phyloP scores from a whole-genome alignment of 768 basidiomycete genomes.

The Hirschioporus abietinus region DNA sequence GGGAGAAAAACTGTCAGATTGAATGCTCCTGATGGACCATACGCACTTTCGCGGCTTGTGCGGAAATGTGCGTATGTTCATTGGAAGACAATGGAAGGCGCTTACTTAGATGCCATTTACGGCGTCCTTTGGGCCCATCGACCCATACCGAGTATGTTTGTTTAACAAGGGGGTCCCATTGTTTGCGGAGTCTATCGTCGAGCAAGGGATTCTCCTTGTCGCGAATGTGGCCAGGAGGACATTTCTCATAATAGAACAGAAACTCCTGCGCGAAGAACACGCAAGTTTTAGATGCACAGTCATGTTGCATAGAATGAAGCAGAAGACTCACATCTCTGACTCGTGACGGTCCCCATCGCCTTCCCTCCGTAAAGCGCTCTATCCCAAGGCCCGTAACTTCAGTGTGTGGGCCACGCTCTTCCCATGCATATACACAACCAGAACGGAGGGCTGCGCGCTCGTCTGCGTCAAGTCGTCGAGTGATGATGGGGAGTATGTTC shows the following conservation, averaged over 20 bases:
- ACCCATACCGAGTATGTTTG: slow-evolving; percentile 84
- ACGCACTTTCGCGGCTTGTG: background rate
- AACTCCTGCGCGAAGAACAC: slow-evolving; percentile 52
- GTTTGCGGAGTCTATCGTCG: slow-evolving; percentile 36
- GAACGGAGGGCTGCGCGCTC: slow-evolving; percentile 62
- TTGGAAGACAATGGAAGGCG: slow-evolving; percentile 23
- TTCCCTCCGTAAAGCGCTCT: slow-evolving; percentile 81
- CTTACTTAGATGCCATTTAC: slow-evolving; percentile 81
- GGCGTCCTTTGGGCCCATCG: slow-evolving; percentile 52
- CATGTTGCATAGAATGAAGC: slow-evolving; percentile 7
- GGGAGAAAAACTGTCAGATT: slow-evolving; percentile 3
- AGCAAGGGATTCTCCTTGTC: slow-evolving; percentile 21
- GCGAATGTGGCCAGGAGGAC: slow-evolving; percentile 6
- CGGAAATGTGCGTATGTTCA: slow-evolving; percentile 9
- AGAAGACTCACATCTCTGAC: slow-evolving; percentile 63
- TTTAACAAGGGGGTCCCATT: slow-evolving; percentile 68
- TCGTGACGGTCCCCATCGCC: slow-evolving; percentile 77
- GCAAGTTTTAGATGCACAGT: slow-evolving; percentile 6
- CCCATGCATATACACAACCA: slow-evolving; percentile 55
- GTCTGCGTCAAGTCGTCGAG: slow-evolving; percentile 70
- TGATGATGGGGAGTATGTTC: slow-evolving; percentile 64
- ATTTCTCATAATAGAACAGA: slow-evolving; percentile 80
- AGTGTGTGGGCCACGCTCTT: slow-evolving; percentile 66
- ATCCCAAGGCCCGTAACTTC: slow-evolving; percentile 78
- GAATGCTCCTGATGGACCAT: background rate